Evolutionary conservation across 2,329 filamentous ascomycete genomes (phyloP), one percentile per base, ranked within the genome.

Genomic region (Aspergillus glaucus): DNA sequence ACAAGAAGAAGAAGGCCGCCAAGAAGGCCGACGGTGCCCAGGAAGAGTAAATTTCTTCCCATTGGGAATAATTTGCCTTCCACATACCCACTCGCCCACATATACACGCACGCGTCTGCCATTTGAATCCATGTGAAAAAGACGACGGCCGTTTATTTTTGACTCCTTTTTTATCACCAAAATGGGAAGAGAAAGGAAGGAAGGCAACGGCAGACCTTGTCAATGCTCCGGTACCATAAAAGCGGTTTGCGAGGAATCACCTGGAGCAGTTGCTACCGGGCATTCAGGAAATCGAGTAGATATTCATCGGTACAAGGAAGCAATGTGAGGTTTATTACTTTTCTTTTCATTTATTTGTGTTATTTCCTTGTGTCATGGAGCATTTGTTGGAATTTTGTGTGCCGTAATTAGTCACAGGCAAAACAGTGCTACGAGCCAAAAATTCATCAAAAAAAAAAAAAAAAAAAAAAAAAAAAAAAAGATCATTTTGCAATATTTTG

Each of bases 1-100:
- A 87, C 78, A 92, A 90, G 79, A 94, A 91, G 82, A 90, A 87
- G 80, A 83, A 86, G 78, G 56, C 65, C 37, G 62, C 70, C 45
- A 73, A 71, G 62, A 77, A 77, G 68, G 58, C 65, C 14, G 60
- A 64, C 3, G 67, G 61, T 43, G 66, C 65, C 39, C 67, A 70
- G 51, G 68, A 74, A 19, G 17, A 21, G 19, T 19, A 12, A 40
- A 40, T 7, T 19, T 7, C 37, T 40, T 40, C 15, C 37, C 17
- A 15, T 12, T 40, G 37, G 17, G 19, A 40, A 10, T 19, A 8
- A 40, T 19, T 12, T 40, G 37, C 17, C 37, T 40, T 40, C 17
- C 37, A 40, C 19, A 19, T 21, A 21, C 19, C 37, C 8, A 40
- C 37, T 37, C 34, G n/a, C 37, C 26, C 26, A 30, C 26, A 30